These are phyloP conservation scores for Rhipidocladum racemiflorum DNA, from an alignment of 176 grass and related monocot genomes.

Conservation along the genomic window DNA sequence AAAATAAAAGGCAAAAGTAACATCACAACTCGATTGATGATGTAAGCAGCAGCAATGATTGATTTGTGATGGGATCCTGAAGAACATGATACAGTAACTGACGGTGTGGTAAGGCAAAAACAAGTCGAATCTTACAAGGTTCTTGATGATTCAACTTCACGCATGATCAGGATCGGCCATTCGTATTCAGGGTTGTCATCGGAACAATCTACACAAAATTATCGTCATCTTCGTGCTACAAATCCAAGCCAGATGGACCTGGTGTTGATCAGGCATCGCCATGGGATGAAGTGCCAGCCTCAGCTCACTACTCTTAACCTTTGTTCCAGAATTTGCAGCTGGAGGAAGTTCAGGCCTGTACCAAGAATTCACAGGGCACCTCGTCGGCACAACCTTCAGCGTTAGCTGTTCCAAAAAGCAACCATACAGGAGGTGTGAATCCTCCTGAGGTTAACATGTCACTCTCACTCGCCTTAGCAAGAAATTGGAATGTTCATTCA, in stretches of 20 bases:
- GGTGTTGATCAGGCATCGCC: background rate
- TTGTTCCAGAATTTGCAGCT: conserved; percentile 11
- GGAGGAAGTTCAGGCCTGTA: background rate
- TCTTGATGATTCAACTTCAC: background rate
- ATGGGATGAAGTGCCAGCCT: conserved; percentile 1
- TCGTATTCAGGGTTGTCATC: background rate
- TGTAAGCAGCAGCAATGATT: background rate
- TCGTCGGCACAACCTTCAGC: conserved; percentile 37
- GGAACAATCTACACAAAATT: conserved; percentile 23
- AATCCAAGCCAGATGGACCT: background rate
- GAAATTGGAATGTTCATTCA: conserved; percentile 33
- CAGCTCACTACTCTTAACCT: conserved; percentile 37
- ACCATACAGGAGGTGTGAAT: background rate
- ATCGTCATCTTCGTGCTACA: background rate
- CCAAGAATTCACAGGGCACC: conserved; percentile 5
- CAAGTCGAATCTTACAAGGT: conserved; percentile 4
- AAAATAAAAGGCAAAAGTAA: too few species aligned
- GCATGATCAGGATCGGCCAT: conserved; percentile 4
- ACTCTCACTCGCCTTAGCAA: background rate
- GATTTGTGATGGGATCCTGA: background rate
- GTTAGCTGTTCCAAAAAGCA: conserved; percentile 17
- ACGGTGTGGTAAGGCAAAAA: background rate
- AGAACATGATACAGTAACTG: background rate
- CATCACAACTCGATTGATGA: background rate
- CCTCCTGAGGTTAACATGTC: background rate